phyloP scores from a whole-genome alignment of 257 asterid species.

The Prunella vulgaris region DNA sequence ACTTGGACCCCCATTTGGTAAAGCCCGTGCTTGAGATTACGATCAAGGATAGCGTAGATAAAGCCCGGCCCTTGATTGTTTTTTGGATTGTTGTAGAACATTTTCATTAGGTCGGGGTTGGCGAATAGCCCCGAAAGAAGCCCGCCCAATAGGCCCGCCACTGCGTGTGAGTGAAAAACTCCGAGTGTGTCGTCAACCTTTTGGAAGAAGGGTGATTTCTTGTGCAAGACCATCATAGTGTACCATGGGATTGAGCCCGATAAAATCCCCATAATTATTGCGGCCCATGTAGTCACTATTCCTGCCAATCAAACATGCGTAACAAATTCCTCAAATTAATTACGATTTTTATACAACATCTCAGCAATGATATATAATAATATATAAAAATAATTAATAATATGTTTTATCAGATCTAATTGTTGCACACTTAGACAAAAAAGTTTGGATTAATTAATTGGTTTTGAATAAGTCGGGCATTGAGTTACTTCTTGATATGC shows the following conservation, averaged over 20 bases:
- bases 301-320: constrained; percentile 24
- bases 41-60: constrained; percentile 34
- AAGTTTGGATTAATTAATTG: too few species aligned
- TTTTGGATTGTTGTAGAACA: constrained; percentile 15
- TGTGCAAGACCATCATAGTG: constrained; percentile 85
- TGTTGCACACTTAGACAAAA: too few species aligned
- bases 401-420: too few species aligned
- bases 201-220: constrained; percentile 56
- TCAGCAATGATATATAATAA: too few species aligned
- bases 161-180: constrained; percentile 65
- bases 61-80: constrained; percentile 36
- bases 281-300: constrained; percentile 76
- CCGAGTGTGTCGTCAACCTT: constrained; percentile 65
- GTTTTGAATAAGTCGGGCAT: too few species aligned
- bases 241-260: constrained; percentile 74
- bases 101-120: constrained; percentile 34
- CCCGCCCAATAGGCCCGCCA: constrained; percentile 68
- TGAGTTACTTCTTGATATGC: too few species aligned
- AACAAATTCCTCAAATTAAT: too few species aligned
- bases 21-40: constrained; percentile 25
- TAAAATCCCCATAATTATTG: constrained; percentile 54
- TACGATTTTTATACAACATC: too few species aligned
- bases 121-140: constrained; percentile 62
- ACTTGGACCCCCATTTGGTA: constrained; percentile 47
- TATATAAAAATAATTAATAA: too few species aligned